Evolutionary conservation across 176 grass and related monocot genomes (phyloP).

Genomic region (Musa itinerans): DNA sequence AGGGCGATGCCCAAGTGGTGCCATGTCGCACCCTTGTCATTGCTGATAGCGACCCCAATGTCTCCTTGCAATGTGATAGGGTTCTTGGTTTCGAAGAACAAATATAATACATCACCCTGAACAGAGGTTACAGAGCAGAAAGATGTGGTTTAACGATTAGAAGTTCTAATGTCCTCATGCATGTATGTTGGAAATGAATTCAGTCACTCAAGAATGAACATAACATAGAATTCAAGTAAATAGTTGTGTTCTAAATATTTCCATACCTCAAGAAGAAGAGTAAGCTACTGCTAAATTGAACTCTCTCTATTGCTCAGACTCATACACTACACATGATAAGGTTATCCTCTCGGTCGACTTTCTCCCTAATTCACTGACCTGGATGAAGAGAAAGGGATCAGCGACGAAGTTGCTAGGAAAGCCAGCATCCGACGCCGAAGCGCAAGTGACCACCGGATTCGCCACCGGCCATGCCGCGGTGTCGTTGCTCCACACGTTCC

Average conservation of each 20-base stretch:
- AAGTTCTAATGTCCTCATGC: no score
- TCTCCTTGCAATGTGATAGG: constrained; percentile 56
- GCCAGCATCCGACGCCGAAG: constrained; percentile 35
- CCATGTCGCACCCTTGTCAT: constrained; percentile 66
- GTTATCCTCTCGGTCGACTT: no score
- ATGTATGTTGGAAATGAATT: no score
- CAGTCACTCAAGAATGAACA: no score
- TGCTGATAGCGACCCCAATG: constrained; percentile 84
- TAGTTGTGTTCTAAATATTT: not conserved
- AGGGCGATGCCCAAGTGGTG: constrained; percentile 58
- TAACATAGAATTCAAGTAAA: not conserved
- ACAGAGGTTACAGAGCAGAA: not conserved
- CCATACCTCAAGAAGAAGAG: no score
- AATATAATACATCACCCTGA: constrained; percentile 58
- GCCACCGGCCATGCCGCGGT: constrained; percentile 72
- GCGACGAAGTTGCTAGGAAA: constrained; percentile 76
- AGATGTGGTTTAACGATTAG: not conserved
- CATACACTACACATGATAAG: no score
- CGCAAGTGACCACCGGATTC: constrained; percentile 72
- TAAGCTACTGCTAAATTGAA: no score
- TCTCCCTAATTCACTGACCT: constrained; percentile 35
- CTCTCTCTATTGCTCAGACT: no score
- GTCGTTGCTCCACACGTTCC: constrained; percentile 36
- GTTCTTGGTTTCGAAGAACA: constrained; percentile 91
- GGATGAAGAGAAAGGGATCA: constrained; percentile 77